phyloP scores from a whole-genome alignment of 768 basidiomycete species.

The Paxillus involutus region DNA sequence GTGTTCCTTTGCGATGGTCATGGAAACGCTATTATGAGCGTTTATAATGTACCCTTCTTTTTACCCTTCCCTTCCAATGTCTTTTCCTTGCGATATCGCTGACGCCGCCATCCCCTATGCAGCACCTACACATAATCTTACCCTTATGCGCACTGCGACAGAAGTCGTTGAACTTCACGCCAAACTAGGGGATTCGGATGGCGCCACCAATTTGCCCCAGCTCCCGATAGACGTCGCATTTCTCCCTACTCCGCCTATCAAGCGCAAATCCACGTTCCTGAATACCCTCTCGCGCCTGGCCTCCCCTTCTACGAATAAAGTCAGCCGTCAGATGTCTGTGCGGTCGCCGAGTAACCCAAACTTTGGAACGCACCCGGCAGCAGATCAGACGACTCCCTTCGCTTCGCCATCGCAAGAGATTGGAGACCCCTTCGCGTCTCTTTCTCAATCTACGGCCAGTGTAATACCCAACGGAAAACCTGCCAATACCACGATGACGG shows the following conservation, averaged over 20 bases:
- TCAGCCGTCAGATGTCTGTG: conserved; percentile 39
- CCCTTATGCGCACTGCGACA: conserved; percentile 72
- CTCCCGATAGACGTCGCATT: conserved; percentile 59
- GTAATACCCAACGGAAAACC: conserved; percentile 17
- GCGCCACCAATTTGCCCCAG: conserved; percentile 54
- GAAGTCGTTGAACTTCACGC: conserved; percentile 83
- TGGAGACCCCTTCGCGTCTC: conserved; percentile 59
- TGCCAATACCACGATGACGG: conserved; percentile 56
- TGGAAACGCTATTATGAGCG: conserved; percentile 12
- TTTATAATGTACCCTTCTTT: conserved; percentile 12
- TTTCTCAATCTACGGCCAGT: conserved; percentile 31
- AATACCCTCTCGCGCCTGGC: conserved; percentile 84
- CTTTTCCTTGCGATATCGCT: conserved; percentile 21
- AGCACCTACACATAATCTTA: conserved; percentile 91
- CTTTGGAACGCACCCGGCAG: conserved; percentile 32
- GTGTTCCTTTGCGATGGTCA: conserved; percentile 15
- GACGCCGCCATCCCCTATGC: conserved; percentile 29
- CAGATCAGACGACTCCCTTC: conserved; percentile 44
- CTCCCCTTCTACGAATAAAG: conserved; percentile 63
- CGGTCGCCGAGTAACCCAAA: conserved; percentile 30
- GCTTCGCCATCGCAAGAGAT: conserved; percentile 54
- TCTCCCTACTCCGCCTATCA: conserved; percentile 50
- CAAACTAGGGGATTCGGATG: conserved; percentile 69
- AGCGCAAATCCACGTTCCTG: conserved; percentile 82
- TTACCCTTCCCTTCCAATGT: conserved; percentile 11